Conservation (phyloP, 2,329 filamentous ascomycete species). For the Sphaerulina musiva region DNA sequence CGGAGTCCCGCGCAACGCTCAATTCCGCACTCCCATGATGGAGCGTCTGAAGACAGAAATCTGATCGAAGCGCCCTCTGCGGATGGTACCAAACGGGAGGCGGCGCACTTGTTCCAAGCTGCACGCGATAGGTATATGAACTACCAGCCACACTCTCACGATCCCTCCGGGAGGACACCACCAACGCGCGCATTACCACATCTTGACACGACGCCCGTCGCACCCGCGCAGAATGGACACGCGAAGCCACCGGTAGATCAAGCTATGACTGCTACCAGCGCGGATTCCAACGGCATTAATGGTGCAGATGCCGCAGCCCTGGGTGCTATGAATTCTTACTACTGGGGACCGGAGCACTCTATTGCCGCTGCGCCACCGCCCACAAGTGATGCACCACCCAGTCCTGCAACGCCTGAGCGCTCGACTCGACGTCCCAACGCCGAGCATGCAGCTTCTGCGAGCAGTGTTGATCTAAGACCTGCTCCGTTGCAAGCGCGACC, state of each 20-base stretch:
- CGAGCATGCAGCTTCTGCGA: slow-evolving; percentile 16
- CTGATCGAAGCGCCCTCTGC: slow-evolving; percentile 8
- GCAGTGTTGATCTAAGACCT: slow-evolving; percentile 27
- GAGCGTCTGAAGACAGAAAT: slow-evolving; percentile 17
- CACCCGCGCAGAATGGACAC: slow-evolving; percentile 14
- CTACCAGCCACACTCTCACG: slow-evolving; percentile 14
- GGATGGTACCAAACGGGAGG: slow-evolving; percentile 13
- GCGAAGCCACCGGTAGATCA: slow-evolving; percentile 14
- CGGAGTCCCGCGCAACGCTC: slow-evolving; percentile 21
- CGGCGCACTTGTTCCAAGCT: slow-evolving; percentile 23
- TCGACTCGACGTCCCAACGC: slow-evolving; percentile 20
- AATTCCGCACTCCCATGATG: slow-evolving; percentile 15
- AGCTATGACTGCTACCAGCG: slow-evolving; percentile 16
- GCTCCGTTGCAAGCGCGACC: slow-evolving; percentile 25
- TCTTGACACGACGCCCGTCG: slow-evolving; percentile 16
- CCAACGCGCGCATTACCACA: slow-evolving; percentile 16
- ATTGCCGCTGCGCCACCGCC: slow-evolving; percentile 3
- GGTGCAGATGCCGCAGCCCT: slow-evolving; percentile 23
- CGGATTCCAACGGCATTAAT: slow-evolving; percentile 23
- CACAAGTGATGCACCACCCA: slow-evolving; percentile 7
- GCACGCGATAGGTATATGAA: slow-evolving; percentile 26
- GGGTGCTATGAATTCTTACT: slow-evolving; percentile 25
- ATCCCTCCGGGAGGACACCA: slow-evolving; percentile 8
- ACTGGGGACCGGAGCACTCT: slow-evolving; percentile 23
- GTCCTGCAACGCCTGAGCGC: slow-evolving; percentile 23